Base-by-base conservation (phyloP, 176 grass and related monocot species). In the Metroxylon sagu region DNA sequence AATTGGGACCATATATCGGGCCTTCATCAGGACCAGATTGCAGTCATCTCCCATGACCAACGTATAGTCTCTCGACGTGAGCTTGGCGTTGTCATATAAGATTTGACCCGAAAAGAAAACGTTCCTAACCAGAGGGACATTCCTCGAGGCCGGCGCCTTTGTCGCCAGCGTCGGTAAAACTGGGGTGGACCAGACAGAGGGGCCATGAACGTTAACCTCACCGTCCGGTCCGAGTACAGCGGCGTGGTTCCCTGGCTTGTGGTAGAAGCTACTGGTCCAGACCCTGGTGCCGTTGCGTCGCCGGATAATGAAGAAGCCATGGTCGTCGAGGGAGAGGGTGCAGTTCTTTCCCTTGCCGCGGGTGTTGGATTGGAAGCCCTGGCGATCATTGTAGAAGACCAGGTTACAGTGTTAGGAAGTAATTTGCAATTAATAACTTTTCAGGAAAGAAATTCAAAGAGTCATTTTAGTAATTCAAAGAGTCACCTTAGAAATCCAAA, bases 221-320 rank as follows among this genome's bases (percentile, higher is more conserved):
- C 65, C 65, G 17, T 68, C 65, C 25, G 64, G 64, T 6, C 50
- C 16, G 48, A 67, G 17, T 15, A 66, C 64, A 15, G 65, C 65
- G 14, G 65, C 65, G 23, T 70, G 59, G 14, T 25, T 59, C 18
- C 67, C 67, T 0, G 1, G 4, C 15, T 26, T 17, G 16, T 29
- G 5, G 14, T 2, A 1, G 39, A 4, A 15, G 19, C 18, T 14
- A 19, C 18, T 30, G 3, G 3, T 5, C 67, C 67, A 70, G 23
- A 71, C 43, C 4, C 23, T 19, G 43, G 16, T 18, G 6, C 52
- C 10, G 10, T 7, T 1, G 68, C 15, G 4, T 6, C 25, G 49
- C 31, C 19, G 28, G 56, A 51, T 50, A 25, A 52, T 25, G 43
- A 71, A 23, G 35, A 28, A 15, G 23, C 68, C 68, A 43, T 19